Evolutionary conservation across 129 eudicot species (phyloP).

Genomic region (Scalesia atractyloides): DNA sequence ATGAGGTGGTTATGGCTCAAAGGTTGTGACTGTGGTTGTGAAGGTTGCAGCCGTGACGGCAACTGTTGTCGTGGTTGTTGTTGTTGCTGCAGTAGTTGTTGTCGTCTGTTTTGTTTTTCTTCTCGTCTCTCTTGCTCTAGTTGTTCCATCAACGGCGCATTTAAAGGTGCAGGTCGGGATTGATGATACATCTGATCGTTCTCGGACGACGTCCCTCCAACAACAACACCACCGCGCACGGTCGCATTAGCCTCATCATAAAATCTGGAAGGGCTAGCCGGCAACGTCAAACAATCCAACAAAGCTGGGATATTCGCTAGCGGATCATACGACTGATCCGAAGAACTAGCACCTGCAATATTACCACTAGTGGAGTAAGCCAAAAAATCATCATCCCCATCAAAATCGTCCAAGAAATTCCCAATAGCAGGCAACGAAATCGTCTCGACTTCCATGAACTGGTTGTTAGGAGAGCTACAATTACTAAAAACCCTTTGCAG

Average conservation of each 20-base stretch:
- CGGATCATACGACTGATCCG: conserved; percentile 48
- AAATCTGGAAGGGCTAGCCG: conserved; percentile 52
- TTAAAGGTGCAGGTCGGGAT: conserved; percentile 22
- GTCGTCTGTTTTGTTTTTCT: conserved; percentile 47
- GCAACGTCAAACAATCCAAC: conserved; percentile 64
- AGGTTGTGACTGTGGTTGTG: conserved; percentile 29
- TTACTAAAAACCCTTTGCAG: conserved; percentile 59
- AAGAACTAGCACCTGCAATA: conserved; percentile 17
- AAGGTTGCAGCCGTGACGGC: conserved; percentile 43
- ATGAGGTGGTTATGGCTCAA: conserved; percentile 52
- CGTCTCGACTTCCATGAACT: conserved; percentile 71
- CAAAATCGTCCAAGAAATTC: conserved; percentile 57
- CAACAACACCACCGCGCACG: conserved; percentile 11
- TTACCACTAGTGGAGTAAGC: conserved; percentile 22
- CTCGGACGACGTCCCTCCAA: conserved; percentile 19
- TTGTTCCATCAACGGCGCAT: conserved; percentile 56
- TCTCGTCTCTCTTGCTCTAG: conserved; percentile 66
- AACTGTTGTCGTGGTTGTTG: conserved; percentile 32
- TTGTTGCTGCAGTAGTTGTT: conserved; percentile 33
- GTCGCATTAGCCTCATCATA: conserved; percentile 30
- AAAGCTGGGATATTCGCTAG: conserved; percentile 52
- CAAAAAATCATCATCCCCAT: conserved; percentile 42
- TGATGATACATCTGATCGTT: conserved; percentile 38
- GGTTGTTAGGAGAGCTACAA: conserved; percentile 71
- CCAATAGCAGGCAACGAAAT: conserved; percentile 63